Evolutionary conservation across 345 rosid genomes (phyloP), one percentile per base, ranked within the genome.

Genomic region (Sonneratia alba): DNA sequence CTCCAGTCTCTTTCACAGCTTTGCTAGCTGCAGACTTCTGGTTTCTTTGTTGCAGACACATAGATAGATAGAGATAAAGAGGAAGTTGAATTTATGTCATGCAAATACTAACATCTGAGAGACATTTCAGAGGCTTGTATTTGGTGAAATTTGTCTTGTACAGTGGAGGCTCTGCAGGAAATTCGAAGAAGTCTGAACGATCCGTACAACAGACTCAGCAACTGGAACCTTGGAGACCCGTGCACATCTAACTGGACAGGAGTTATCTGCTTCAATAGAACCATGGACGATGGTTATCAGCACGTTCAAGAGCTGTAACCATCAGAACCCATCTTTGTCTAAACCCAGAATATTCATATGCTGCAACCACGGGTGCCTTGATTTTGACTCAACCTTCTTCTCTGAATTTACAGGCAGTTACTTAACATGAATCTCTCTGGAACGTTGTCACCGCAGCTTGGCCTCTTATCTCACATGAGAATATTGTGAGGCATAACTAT

Each of bases 231-330:
- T 9, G 97, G 97, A 57, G 99, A 95, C 70, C 99, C 99, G 0
- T 95, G 99, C 75, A 76, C 79, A 32, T 85, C 92, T 3, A 92
- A 89, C 38, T 95, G 99, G 99, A 95, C 97, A 11, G 97, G 99
- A 40, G 88, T 95, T 78, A 56, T 86, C 53, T 95, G 99, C 78
- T 89, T 53, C 79, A 86, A 88, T 75, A 27, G 34, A 38, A 62
- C 87, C 66, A 68, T 71, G 72, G 84, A 77, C 15, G 97, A 92
- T 79, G 87, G 90, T 77, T 95, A 89, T 85, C 89, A 81, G 21
- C 99, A 92, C 76, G 88, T 95, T 76, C 63, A 38, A 68, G 92
- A 92, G 82, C 72, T 95, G 99, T 92, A 83, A 36, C 37, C n/a
- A 48, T 63, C 53, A 34, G 15, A 24, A 61, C 40, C 18, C 57